Conservation (phyloP, 2,329 filamentous ascomycete species). For the Domatiomyces globalis region DNA sequence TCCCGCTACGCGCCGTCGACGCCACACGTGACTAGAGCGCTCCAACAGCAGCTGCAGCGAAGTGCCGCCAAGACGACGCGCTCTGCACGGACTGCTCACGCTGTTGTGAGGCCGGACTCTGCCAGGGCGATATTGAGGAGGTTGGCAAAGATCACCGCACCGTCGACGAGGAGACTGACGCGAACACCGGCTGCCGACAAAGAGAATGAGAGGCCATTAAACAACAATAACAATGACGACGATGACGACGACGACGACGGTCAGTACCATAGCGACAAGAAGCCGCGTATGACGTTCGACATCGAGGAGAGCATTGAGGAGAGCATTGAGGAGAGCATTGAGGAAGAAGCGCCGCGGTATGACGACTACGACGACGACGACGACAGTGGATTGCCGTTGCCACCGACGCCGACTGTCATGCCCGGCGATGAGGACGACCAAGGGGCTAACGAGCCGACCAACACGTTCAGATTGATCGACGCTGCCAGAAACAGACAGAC, state of each 20-base stretch:
- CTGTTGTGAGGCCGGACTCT: slow-evolving; percentile 35
- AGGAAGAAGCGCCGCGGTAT: slow-evolving; percentile 29
- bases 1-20: slow-evolving; percentile 35
- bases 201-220: slow-evolving; percentile 21
- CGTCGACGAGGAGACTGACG: slow-evolving; percentile 31
- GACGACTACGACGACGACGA: slow-evolving; percentile 31
- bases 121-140: slow-evolving; percentile 41
- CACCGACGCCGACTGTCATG: slow-evolving; percentile 16
- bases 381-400: slow-evolving; percentile 27
- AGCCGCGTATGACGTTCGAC: slow-evolving; percentile 29
- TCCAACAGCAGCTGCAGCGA: slow-evolving; percentile 23
- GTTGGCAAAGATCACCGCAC: slow-evolving; percentile 40
- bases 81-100: slow-evolving; percentile 5
- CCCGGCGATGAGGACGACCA: slow-evolving; percentile 12
- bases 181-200: slow-evolving; percentile 31
- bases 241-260: slow-evolving; percentile 33
- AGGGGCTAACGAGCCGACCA: slow-evolving; percentile 5
- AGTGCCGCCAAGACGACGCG: slow-evolving; percentile 8
- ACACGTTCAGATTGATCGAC: slow-evolving; percentile 16
- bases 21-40: slow-evolving; percentile 40
- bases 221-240: slow-evolving; percentile 36
- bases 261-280: slow-evolving; percentile 31
- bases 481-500: slow-evolving; percentile 3
- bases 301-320: slow-evolving; percentile 28
- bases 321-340: slow-evolving; percentile 24